Evolutionary conservation across 306 rosid genomes (phyloP).

Genomic region (Oxytropis ochrocephala): DNA sequence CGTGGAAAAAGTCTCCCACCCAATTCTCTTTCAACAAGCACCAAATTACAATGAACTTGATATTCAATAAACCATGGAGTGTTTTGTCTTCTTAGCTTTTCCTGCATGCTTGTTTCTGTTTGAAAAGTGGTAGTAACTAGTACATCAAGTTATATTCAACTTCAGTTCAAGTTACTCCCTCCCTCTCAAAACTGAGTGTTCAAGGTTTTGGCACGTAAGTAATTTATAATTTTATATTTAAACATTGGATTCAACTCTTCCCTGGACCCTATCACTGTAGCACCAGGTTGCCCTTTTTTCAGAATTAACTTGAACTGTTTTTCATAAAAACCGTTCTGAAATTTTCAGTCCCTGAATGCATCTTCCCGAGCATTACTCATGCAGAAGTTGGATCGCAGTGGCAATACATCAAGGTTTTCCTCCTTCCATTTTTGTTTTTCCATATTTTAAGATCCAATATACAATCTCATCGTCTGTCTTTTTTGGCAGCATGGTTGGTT

Average conservation of each 20-base stretch:
- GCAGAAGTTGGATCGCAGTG: constrained; percentile 96
- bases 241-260: not conserved
- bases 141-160: not conserved
- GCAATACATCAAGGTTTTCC: constrained; percentile 59
- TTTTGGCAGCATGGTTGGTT: constrained; percentile 55
- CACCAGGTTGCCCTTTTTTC: not conserved
- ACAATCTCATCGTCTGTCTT: constrained; percentile 23
- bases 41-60: not conserved
- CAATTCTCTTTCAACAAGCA: not conserved
- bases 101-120: not conserved
- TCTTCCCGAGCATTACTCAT: constrained; percentile 83
- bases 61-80: not conserved
- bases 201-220: too few relatives aligned
- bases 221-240: not conserved
- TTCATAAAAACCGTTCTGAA: not conserved
- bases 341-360: constrained; percentile 77
- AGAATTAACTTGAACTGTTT: not conserved
- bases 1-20: not conserved
- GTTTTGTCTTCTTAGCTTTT: not conserved
- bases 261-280: not conserved
- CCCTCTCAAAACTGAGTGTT: too few relatives aligned
- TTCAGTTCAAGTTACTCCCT: not conserved
- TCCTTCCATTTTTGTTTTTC: constrained; percentile 8
- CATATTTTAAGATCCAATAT: constrained; percentile 9
- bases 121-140: not conserved